Base-by-base conservation (phyloP, 768 basidiomycete species). In the Calocybe indica region DNA sequence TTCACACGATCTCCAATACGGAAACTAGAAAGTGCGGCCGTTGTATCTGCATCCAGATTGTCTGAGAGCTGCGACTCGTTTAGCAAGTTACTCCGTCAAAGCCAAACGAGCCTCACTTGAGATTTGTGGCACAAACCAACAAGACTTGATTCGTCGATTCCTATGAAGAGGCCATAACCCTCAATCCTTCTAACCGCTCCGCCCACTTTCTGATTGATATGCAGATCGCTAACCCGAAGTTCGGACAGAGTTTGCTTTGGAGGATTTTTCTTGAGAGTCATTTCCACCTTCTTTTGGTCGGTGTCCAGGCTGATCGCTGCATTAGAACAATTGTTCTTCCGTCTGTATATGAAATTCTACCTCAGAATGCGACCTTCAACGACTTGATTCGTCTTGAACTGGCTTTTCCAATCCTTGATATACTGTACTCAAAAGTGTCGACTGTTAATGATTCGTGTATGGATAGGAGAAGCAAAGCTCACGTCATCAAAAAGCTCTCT, bases 101-200 rank as follows among this genome's bases (percentile, higher is more conserved):
- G 31, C 15, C 32, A 30, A 43, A 31, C n/a, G 36, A 29, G 60
- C 73, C 42, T 33, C 31, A 86, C 92, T 76, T 98, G 79, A 7
- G 91, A 90, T 64, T 92, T 93, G 64, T 98, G 95, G 63, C 95
- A 99, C 8, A 99, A 74, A 5, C 95, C 95, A 51, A 77, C 83
- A 42, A 97, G 70, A 59, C 85, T 88, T 0, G 90, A 85, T 12
- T 79, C 85, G n/a, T 87, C 79, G 34, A 98, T 85, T 60, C 84
- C 80, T 48, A 99, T 80, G 67, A 98, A 97, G n/a, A 96, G 72
- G 10, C 95, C 95, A 54, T 91, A 98, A 37, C 80, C 76, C 63
- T 94, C 91, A 8, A 94, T 73, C 52, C 78, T 82, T 64, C 88
- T 92, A 48, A 98, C 79, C 22, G 72, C 69, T 5, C 88, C 92